These are phyloP conservation scores for Harrya chromipes DNA, from an alignment of 768 basidiomycete genomes.

Conservation along the genomic window DNA sequence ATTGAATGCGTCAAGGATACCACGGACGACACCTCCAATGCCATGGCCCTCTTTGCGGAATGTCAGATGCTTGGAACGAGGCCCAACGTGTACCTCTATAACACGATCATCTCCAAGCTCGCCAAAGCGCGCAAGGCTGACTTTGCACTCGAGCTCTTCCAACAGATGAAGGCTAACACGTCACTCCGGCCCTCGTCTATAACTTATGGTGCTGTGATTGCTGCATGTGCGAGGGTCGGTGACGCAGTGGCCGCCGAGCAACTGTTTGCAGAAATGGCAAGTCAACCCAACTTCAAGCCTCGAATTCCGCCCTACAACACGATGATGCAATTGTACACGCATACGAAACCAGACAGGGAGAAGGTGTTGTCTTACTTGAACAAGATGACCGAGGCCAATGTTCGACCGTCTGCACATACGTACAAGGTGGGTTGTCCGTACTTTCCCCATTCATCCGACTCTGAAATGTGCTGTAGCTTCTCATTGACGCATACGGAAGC, in stretches of 20 bases:
- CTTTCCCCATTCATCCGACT: not conserved
- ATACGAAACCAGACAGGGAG: constrained; percentile 83
- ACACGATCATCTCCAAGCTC: constrained; percentile 95
- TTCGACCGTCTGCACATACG: constrained; percentile 84
- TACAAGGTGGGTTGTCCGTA: constrained; percentile 66
- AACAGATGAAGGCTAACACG: constrained; percentile 67
- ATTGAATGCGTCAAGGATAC: constrained; percentile 88
- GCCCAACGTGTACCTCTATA: constrained; percentile 89
- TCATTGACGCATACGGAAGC: constrained; percentile 85
- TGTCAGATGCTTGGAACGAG: constrained; percentile 61
- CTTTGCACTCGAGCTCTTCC: constrained; percentile 82
- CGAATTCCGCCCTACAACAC: constrained; percentile 96
- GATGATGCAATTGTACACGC: constrained; percentile 96
- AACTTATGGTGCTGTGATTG: constrained; percentile 92
- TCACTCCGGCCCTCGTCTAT: constrained; percentile 72
- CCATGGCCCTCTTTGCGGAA: constrained; percentile 81
- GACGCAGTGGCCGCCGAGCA: constrained; percentile 78
- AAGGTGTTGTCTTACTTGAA: constrained; percentile 75
- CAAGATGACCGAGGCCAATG: constrained; percentile 53
- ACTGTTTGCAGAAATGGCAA: constrained; percentile 83
- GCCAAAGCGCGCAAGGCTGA: constrained; percentile 94
- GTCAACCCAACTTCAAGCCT: constrained; percentile 71
- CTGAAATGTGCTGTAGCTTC: constrained; percentile 46
- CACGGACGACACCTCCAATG: constrained; percentile 91
- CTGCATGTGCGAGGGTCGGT: constrained; percentile 91